phyloP scores from a whole-genome alignment of 2,329 filamentous ascomycete species.

The Rhexocercosporidium sp. region DNA sequence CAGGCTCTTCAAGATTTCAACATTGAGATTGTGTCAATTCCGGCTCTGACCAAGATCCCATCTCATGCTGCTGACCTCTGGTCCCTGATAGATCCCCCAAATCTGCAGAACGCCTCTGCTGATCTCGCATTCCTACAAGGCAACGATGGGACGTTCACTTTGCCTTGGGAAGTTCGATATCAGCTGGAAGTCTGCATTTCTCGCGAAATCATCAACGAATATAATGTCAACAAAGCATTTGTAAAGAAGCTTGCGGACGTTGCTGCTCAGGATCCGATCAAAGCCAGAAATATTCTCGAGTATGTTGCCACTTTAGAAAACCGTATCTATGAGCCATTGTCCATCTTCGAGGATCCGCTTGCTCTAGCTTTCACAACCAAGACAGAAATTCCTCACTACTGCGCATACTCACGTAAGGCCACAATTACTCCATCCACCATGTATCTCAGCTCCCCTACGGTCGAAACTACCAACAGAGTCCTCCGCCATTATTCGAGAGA shows the following conservation, averaged over 20 bases:
- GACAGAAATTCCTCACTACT: slow-evolving; percentile 70
- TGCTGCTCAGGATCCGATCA: slow-evolving; percentile 46
- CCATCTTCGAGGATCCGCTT: slow-evolving; percentile 66
- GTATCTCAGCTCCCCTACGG: slow-evolving; percentile 74
- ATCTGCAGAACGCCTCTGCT: slow-evolving; percentile 20
- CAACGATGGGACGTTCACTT: slow-evolving; percentile 43
- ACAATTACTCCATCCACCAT: slow-evolving; percentile 85
- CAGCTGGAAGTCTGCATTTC: slow-evolving; percentile 95
- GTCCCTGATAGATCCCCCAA: slow-evolving; percentile 46
- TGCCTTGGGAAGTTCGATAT: slow-evolving; percentile 79
- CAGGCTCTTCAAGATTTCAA: slow-evolving; percentile 72
- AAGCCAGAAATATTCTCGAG: slow-evolving; percentile 73
- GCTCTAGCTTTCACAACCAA: slow-evolving; percentile 53
- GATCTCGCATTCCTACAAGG: slow-evolving; percentile 31
- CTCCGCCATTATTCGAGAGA: slow-evolving; percentile 69
- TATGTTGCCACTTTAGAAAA: slow-evolving; percentile 70
- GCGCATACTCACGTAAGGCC: slow-evolving; percentile 75
- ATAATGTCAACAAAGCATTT: slow-evolving; percentile 72
- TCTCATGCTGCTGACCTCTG: slow-evolving; percentile 48
- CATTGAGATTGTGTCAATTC: slow-evolving; percentile 54
- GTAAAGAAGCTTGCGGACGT: slow-evolving; percentile 62
- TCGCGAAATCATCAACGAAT: slow-evolving; percentile 75
- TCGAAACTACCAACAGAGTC: slow-evolving; percentile 89
- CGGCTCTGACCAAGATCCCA: slow-evolving; percentile 49
- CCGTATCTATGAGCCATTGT: slow-evolving; percentile 71